Base-by-base conservation (phyloP, 257 asterid genomes). In the Nicotiana noctiflora region DNA sequence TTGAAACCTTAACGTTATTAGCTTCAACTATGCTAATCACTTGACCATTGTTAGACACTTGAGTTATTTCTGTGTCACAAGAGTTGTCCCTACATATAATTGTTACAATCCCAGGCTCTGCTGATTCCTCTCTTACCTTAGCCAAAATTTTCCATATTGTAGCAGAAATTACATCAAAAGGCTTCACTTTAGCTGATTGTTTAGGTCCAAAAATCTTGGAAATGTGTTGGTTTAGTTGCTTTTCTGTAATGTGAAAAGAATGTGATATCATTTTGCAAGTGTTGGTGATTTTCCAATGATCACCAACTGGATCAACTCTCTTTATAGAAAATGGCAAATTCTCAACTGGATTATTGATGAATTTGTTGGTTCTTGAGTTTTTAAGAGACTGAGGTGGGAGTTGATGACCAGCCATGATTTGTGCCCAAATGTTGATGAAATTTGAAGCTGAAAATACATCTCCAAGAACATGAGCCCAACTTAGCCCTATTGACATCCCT, bases 381-480 rank as follows among this genome's bases (percentile, higher is more conserved):
- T 14, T 23, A 34, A 77, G 70, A 67, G 52, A 74, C 10, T 68
- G 19, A 18, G 76, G 68, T 19, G 84, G 82, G 32, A 77, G 17
- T 29, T 80, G 76, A 64, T 79, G 76, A 72, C 79, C 83, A 46
- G 83, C 76, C 88, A 89, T 77, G 70, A 90, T 18, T 9, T 82
- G 82, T 4, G 87, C 94, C 92, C 91, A 92, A 34, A 27, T 55
- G 64, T 88, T 90, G 88, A 94, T 74, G 88, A 89, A 91, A 4
- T 84, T 76, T 60, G 89, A 76, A 77, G 95, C 97, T 85, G 93
- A 80, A 85, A 87, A 92, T 80, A 89, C 91, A 84, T 91, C 97
- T 84, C 98, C 98, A 32, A 94, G 90, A 6, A 90, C 4, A 40
- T 92, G 98, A 44, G 96, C 88, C 97, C 96, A 94, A 46, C 92